Base-by-base conservation (phyloP, 2,329 filamentous ascomycete genomes). In the Xylaria hypoxylon region DNA sequence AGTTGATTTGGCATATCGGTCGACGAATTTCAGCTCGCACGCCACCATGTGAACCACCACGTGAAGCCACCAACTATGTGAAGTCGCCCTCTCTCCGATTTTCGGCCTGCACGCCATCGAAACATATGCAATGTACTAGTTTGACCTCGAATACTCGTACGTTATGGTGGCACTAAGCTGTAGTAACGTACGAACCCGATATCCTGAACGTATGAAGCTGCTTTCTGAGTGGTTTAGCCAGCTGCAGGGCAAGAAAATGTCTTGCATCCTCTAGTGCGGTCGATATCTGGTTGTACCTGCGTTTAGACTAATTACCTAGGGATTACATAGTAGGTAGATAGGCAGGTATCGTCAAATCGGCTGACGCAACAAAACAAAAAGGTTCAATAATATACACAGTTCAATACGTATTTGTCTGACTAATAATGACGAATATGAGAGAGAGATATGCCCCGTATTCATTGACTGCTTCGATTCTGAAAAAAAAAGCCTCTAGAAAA, bases 301-400 rank as follows among this genome's bases (percentile, higher is more conserved):
- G n/a, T n/a, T n/a, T n/a, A n/a, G n/a, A n/a, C n/a, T n/a, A n/a
- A n/a, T n/a, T n/a, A n/a, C n/a, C n/a, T n/a, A n/a, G n/a, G n/a
- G n/a, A n/a, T n/a, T n/a, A n/a, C n/a, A n/a, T n/a, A n/a, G n/a
- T 31, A 31, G 28, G 28, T 31, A 31, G 28, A 8, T n/a, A n/a
- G n/a, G n/a, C n/a, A n/a, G n/a, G n/a, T n/a, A n/a, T 38, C 24
- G 17, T 35, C 52, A 38, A 33, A 56, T 45, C 24, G 50, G 35
- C 17, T 51, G 45, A 55, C 53, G 58, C 51, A 57, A 44, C 11
- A 45, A 19, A 28, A 47, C 63, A 59, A 55, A 40, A 48, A 56
- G 51, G 55, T 26, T 38, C 52, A 31, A 59, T 66, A 59, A 67
- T 63, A 53, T 55, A n/a, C n/a, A n/a, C n/a, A 66, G 62, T 62